These are phyloP conservation scores for Aegilops bicornis DNA, from an alignment of 176 grass and related monocot species.

Conservation along the genomic window DNA sequence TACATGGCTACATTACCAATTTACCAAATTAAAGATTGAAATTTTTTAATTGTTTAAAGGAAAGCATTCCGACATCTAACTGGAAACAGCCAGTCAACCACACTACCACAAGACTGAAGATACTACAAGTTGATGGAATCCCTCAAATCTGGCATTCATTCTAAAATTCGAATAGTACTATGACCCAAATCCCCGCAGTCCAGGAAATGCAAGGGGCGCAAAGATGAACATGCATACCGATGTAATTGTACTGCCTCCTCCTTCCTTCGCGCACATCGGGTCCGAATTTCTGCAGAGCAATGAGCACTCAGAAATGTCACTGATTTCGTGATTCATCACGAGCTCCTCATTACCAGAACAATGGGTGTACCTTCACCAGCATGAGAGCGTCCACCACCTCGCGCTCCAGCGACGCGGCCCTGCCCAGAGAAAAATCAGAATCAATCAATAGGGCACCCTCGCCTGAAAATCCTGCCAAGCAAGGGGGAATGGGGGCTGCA, in stretches of 20 bases:
- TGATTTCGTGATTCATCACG: neutral
- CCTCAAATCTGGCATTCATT: neutral
- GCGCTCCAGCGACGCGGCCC: constrained; percentile 66
- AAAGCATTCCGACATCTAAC: neutral
- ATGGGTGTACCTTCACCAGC: constrained; percentile 66
- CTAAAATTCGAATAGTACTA: neutral
- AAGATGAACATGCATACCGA: constrained; percentile 44
- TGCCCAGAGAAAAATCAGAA: constrained; percentile 5
- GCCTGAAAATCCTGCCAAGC: neutral
- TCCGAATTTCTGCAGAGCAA: constrained; percentile 63
- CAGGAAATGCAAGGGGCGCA: neutral
- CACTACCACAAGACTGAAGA: neutral
- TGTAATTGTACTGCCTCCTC: constrained; percentile 95
- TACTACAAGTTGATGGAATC: neutral
- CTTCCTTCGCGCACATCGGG: constrained; percentile 83
- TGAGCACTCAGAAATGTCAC: neutral
- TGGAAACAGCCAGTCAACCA: neutral
- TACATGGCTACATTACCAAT: neutral
- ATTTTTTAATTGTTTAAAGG: neutral
- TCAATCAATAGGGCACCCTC: neutral
- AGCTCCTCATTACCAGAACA: neutral
- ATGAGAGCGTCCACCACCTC: constrained; percentile 87
- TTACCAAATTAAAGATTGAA: neutral
- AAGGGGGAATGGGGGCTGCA: neutral
- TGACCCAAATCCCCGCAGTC: neutral